Conservation (phyloP, 352 stramenopile genomes). For the Phytophthora aleatoria region DNA sequence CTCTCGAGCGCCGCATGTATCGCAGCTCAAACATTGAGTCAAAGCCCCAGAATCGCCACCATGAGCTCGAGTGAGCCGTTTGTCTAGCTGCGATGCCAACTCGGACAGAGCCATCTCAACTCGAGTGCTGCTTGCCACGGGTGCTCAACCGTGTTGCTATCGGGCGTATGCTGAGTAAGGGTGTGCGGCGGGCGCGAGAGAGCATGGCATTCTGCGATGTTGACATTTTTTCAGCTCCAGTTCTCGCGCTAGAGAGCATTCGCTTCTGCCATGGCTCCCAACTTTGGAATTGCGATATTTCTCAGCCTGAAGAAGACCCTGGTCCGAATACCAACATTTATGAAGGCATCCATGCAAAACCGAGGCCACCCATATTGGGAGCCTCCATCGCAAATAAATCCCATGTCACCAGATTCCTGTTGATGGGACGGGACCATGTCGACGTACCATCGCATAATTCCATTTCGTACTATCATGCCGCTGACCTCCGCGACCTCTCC, state of each 20-base stretch:
- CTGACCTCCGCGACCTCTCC: conserved; percentile 2
- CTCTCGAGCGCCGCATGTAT: not conserved
- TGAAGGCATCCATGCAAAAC: too few relatives aligned
- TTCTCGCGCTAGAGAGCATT: not conserved
- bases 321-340: not conserved
- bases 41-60: too few relatives aligned
- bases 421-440: not conserved
- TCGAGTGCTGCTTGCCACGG: not conserved
- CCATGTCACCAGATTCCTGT: not conserved
- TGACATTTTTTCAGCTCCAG: not conserved
- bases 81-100: not conserved
- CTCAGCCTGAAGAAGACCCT: not conserved
- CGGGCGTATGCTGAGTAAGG: not conserved
- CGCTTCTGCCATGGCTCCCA: not conserved
- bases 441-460: not conserved
- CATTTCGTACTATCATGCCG: conserved; percentile 10
- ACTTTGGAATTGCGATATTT: not conserved
- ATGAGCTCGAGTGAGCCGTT: too few relatives aligned
- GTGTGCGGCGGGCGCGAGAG: not conserved
- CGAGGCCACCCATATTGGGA: not conserved
- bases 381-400: too few relatives aligned
- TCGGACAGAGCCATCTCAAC: not conserved
- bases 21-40: too few relatives aligned
- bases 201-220: not conserved
- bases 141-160: not conserved